Evolutionary conservation across 2,329 filamentous ascomycete genomes (phyloP).

Genomic region (Trichophyton schoenleinii): DNA sequence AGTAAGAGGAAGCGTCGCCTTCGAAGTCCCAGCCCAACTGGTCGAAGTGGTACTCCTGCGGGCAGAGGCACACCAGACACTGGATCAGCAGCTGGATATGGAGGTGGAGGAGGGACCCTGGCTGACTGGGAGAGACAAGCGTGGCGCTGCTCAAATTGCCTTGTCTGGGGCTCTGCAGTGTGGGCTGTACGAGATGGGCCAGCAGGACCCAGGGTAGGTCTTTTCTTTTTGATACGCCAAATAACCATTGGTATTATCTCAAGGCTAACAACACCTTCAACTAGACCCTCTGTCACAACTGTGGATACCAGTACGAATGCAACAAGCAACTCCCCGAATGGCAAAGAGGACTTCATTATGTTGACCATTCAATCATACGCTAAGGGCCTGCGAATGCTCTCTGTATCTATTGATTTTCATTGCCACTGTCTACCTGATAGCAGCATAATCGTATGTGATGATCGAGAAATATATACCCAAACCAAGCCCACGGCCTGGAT

Average conservation of each 20-base stretch:
- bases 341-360: conserved; percentile 55
- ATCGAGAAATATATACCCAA: background rate
- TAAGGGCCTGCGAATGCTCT: background rate
- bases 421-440: background rate
- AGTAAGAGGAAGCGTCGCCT: conserved; percentile 94
- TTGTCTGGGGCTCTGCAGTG: conserved; percentile 74
- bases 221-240: background rate
- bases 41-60: conserved; percentile 53
- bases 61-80: conserved; percentile 68
- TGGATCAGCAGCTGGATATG: conserved; percentile 53
- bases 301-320: conserved; percentile 76
- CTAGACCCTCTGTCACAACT: conserved; percentile 83
- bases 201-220: conserved; percentile 57
- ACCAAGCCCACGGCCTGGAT: background rate
- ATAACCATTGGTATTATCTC: background rate
- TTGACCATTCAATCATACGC: conserved; percentile 26
- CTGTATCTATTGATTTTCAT: background rate
- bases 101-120: conserved; percentile 50
- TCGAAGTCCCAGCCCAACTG: conserved; percentile 73
- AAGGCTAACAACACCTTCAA: conserved; percentile 5
- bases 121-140: conserved; percentile 63
- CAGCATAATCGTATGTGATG: background rate
- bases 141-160: conserved; percentile 84
- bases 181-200: conserved; percentile 95
- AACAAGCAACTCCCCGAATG: conserved; percentile 71